Percentiles rank a stretch among this genome's conserved stretches.
Conservation (phyloP, 352 stramenopile genomes). For the Stephanocyclus meneghinianus region DNA sequence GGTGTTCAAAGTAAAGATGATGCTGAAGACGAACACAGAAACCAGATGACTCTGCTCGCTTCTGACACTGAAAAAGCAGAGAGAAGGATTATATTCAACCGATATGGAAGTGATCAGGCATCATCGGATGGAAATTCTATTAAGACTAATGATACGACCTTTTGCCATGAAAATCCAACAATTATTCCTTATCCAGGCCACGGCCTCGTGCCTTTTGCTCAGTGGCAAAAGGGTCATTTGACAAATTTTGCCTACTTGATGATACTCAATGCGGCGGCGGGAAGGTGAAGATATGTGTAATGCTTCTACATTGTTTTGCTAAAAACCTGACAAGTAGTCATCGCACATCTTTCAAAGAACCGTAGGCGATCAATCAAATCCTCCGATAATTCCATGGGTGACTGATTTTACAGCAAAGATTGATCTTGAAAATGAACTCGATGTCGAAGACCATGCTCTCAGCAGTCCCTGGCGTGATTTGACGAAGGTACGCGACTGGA, state of each 20-base stretch:
- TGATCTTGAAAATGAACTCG: constrained; percentile 11
- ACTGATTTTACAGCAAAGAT: constrained; percentile 86
- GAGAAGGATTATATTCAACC: constrained; percentile 37
- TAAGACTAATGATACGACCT: background rate
- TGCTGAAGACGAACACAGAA: no score
- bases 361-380: constrained; percentile 85
- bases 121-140: background rate
- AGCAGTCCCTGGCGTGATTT: constrained; percentile 40
- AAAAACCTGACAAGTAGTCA: background rate
- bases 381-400: constrained; percentile 95
- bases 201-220: constrained; percentile 25
- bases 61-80: constrained; percentile 12
- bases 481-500: constrained; percentile 15
- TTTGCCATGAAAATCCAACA: background rate
- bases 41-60: no score
- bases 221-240: constrained; percentile 44
- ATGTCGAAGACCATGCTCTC: background rate
- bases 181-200: constrained; percentile 50
- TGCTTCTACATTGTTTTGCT: background rate
- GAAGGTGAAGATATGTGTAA: background rate
- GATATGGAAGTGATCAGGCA: background rate
- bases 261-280: constrained; percentile 45
- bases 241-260: constrained; percentile 49
- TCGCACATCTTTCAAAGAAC: constrained; percentile 43
- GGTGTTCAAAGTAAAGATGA: background rate